A percentile compares a stretch with the other conserved stretches of the same genome.
phyloP scores from a whole-genome alignment of 1,139 yeast species.

The Nakaseomyces glabratus region DNA sequence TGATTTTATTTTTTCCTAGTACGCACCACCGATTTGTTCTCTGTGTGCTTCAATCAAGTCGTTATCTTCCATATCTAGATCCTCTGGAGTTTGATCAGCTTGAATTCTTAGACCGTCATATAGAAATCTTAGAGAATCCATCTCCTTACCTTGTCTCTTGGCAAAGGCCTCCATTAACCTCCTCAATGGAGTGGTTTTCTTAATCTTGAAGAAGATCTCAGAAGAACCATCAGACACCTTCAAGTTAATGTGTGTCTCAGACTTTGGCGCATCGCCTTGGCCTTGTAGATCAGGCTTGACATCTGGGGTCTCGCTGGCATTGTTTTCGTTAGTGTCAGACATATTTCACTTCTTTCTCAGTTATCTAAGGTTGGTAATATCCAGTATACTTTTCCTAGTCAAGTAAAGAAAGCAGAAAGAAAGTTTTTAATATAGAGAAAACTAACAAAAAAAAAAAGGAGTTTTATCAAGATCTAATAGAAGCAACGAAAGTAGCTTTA shows the following conservation, averaged over 20 bases:
- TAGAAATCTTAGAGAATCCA: conserved; percentile 74
- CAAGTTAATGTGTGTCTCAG: conserved; percentile 74
- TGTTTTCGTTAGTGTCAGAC: conserved; percentile 5
- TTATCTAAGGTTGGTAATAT: background rate
- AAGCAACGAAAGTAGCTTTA: too few relatives aligned
- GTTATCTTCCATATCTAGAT: conserved; percentile 85
- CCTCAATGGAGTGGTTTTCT: conserved; percentile 82
- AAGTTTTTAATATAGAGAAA: too few relatives aligned
- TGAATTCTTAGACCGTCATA: conserved; percentile 88
- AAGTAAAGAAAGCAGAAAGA: background rate
- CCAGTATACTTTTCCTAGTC: background rate
- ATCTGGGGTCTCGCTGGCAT: conserved; percentile 16
- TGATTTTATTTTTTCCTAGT: background rate
- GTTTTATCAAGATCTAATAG: too few relatives aligned
- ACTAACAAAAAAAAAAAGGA: too few relatives aligned
- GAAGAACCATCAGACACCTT: conserved; percentile 90
- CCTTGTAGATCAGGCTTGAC: conserved; percentile 35
- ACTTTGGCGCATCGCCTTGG: conserved; percentile 47
- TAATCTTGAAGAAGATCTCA: conserved; percentile 93
- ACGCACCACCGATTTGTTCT: conserved; percentile 63
- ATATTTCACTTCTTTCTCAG: background rate
- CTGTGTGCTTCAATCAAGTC: conserved; percentile 98
- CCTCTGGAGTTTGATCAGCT: conserved; percentile 86
- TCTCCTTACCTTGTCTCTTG: conserved; percentile 89
- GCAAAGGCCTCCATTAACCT: conserved; percentile 98